Conservation (phyloP, 2,329 filamentous ascomycete species). For the Colletotrichum viniferum region DNA sequence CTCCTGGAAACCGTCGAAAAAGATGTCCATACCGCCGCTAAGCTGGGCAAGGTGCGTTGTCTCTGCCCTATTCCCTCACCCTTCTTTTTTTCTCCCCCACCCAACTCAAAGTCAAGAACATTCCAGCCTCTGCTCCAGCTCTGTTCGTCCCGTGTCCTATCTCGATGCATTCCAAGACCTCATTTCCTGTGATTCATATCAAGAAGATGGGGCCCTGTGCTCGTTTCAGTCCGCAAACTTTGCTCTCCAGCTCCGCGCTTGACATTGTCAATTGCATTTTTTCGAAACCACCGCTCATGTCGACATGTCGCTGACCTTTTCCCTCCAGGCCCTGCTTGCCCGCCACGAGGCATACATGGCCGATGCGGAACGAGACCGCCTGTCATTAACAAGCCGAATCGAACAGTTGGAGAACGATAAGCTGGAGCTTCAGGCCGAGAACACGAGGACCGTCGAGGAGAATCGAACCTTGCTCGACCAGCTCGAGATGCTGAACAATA, state of each 20-base stretch:
- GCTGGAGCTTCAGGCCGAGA: slow-evolving; percentile 73
- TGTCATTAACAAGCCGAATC: slow-evolving; percentile 73
- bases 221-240: slow-evolving; percentile 28
- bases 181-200: slow-evolving; percentile 8
- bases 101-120: slow-evolving; percentile 4
- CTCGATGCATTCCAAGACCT: slow-evolving; percentile 18
- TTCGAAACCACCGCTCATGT: slow-evolving; percentile 21
- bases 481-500: slow-evolving; percentile 81
- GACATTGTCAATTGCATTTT: slow-evolving; percentile 7
- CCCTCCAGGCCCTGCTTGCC: slow-evolving; percentile 82
- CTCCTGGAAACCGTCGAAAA: slow-evolving; percentile 83
- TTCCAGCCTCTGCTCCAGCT: neutral
- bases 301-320: slow-evolving; percentile 67
- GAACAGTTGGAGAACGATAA: slow-evolving; percentile 78
- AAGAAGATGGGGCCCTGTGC: neutral
- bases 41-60: slow-evolving; percentile 85
- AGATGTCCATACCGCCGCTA: slow-evolving; percentile 84
- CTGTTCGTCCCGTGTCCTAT: neutral
- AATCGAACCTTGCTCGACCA: slow-evolving; percentile 83
- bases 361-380: slow-evolving; percentile 85
- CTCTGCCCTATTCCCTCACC: slow-evolving; percentile 9
- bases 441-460: slow-evolving; percentile 79
- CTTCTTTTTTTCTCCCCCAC: neutral
- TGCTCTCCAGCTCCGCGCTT: slow-evolving; percentile 21
- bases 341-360: slow-evolving; percentile 95